Evolutionary conservation across 139 green algal species (phyloP), one percentile per base, ranked within the genome.

Genomic region (Chara braunii): DNA sequence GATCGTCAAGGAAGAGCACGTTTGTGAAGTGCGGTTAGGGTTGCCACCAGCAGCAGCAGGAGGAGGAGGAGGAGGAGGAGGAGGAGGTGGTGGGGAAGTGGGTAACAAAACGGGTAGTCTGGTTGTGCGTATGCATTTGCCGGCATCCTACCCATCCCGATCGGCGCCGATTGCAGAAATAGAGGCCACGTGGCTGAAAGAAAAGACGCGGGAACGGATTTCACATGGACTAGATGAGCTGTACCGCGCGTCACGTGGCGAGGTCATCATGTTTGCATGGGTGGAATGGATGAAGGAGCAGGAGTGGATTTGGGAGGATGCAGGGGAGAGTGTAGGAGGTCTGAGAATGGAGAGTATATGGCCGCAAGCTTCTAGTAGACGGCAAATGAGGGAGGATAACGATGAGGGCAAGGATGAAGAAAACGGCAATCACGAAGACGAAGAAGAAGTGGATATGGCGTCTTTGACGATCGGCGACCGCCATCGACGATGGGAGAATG

Each of bases 241-340:
- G 45, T 26, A 1, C 3, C 22, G n/a, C 12, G 12, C 36, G 2
- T 5, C 0, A 6, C 4, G 7, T 42, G 59, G 59, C 33, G 45
- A 68, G 14, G 45, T 68, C 28, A 48, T 68, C 33, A 11, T 68
- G 12, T 68, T 64, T 44, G 7, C 37, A 42, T 68, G 59, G 59
- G 48, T 68, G 12, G 44, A 68, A n/a, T 68, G 59, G 59, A 51
- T 68, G 11, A 68, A 61, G 51, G 51, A 60, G 51, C 51, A 60
- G 18, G 11, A 54, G 51, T 60, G 51, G n/a, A 5, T 60, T 31
- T 60, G 51, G 51, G 32, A 60, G 51, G 32, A 60, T n/a, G n/a
- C n/a, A n/a, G n/a, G n/a, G n/a, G n/a, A n/a, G n/a, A n/a, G n/a
- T n/a, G n/a, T n/a, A n/a, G n/a, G n/a, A n/a, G n/a, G n/a, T n/a